A percentile compares a stretch with the other conserved stretches of the same genome.
Conservation (phyloP, 768 basidiomycete species). For the Lentinula aciculospora region DNA sequence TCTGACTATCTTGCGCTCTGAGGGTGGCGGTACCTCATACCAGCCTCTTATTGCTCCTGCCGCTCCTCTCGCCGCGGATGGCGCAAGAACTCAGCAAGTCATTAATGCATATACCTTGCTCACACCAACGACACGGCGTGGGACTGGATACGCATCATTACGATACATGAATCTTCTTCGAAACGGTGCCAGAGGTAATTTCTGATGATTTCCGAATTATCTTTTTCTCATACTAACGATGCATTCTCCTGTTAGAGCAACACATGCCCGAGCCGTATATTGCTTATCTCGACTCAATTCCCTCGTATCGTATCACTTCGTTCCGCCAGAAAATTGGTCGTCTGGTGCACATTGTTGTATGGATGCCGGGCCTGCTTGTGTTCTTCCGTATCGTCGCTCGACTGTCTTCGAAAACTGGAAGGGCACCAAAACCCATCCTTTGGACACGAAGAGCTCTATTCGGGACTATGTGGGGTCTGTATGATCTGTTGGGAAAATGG, state of each 20-base stretch:
- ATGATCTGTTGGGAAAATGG: conserved; percentile 1
- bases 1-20: conserved; percentile 4
- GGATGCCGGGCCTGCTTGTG: conserved; percentile 6
- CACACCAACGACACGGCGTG: background rate
- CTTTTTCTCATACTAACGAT: background rate
- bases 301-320: conserved; percentile 1
- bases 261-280: conserved; percentile 7
- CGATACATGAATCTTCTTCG: conserved; percentile 10
- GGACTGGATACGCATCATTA: conserved; percentile 3
- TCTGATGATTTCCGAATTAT: background rate
- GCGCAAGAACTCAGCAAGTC: background rate
- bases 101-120: conserved; percentile 1
- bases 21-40: conserved; percentile 8
- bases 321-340: conserved; percentile 7
- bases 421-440: background rate
- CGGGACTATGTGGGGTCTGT: conserved; percentile 4
- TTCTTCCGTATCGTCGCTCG: conserved; percentile 5
- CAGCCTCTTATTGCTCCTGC: conserved; percentile 4
- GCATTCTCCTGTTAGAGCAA: background rate
- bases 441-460: conserved; percentile 4
- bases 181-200: conserved; percentile 8
- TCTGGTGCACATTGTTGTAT: conserved; percentile 1
- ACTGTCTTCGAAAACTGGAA: background rate
- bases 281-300: conserved; percentile 4
- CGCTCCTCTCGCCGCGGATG: background rate